Conservation (phyloP, 2,329 filamentous ascomycete species). For the Calcarisporium arbuscula region DNA sequence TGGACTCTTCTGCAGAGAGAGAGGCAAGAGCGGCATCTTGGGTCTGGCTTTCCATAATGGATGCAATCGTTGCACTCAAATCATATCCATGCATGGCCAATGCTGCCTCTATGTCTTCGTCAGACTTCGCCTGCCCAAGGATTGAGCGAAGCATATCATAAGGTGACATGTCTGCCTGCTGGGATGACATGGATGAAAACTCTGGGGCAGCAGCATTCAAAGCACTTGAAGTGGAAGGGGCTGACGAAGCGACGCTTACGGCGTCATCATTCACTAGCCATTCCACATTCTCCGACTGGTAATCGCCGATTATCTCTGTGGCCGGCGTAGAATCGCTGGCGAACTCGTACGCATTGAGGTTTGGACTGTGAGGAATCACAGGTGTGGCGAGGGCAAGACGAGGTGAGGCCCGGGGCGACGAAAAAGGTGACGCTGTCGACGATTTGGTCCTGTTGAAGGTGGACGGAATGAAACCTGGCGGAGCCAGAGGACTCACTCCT, state of each 20-base stretch:
- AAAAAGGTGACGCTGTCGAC: slow-evolving; percentile 80
- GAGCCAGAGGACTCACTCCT: slow-evolving; percentile 74
- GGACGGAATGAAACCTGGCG: slow-evolving; percentile 75
- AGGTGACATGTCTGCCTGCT: slow-evolving; percentile 87
- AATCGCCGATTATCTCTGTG: slow-evolving; percentile 82
- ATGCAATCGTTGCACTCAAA: slow-evolving; percentile 81
- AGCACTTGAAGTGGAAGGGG: slow-evolving; percentile 59
- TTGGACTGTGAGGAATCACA: slow-evolving; percentile 87
- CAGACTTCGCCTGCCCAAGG: slow-evolving; percentile 77
- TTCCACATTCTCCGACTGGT: slow-evolving; percentile 90
- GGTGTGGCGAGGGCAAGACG: slow-evolving; percentile 85
- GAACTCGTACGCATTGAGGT: slow-evolving; percentile 91
- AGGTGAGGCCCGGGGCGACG: slow-evolving; percentile 87
- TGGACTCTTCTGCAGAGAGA: slow-evolving; percentile 45
- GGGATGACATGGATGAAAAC: slow-evolving; percentile 52
- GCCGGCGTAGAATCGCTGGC: slow-evolving; percentile 72
- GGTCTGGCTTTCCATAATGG: slow-evolving; percentile 72
- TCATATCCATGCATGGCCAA: slow-evolving; percentile 88
- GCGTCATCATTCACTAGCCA: slow-evolving; percentile 91
- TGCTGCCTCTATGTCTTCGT: slow-evolving; percentile 92
- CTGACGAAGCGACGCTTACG: slow-evolving; percentile 71
- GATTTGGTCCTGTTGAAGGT: slow-evolving; percentile 70
- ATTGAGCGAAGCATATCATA: slow-evolving; percentile 98
- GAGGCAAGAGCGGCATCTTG: slow-evolving; percentile 25
- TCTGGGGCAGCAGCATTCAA: slow-evolving; percentile 78